Evolutionary conservation across 306 rosid species (phyloP).

Genomic region (Potentilla sterilis): DNA sequence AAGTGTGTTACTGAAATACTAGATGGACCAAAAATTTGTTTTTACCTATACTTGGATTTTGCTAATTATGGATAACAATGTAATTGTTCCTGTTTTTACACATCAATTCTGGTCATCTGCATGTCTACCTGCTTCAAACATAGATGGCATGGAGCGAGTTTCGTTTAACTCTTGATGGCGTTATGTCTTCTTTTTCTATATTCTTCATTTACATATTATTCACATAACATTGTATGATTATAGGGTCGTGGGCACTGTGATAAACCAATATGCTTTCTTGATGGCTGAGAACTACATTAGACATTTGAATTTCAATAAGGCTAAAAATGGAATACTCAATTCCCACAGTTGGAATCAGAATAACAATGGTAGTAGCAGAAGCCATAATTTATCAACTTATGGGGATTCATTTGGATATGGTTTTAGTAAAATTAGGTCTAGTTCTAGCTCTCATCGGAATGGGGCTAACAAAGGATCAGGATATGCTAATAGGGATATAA

Average conservation of each 20-base stretch:
- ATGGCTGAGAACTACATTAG: not conserved
- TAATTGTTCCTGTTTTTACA: no score
- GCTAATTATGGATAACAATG: no score
- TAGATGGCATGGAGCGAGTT: no score
- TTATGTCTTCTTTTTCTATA: not conserved
- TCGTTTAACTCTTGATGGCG: not conserved
- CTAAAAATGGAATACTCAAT: not conserved
- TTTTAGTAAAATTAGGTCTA: not conserved
- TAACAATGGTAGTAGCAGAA: not conserved
- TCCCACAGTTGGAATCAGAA: not conserved
- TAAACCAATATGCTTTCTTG: not conserved
- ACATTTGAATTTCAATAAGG: not conserved
- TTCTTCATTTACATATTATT: not conserved
- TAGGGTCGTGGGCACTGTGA: not conserved
- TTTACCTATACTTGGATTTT: not conserved
- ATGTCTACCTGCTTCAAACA: no score
- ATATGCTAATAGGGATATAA: no score
- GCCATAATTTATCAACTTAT: not conserved
- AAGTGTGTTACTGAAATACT: no score
- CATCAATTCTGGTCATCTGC: no score
- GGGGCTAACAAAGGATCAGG: not conserved
- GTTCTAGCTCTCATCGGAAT: not conserved
- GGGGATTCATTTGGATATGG: constrained; percentile 2
- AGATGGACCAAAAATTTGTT: not conserved
- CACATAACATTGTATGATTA: not conserved